A percentile compares a stretch with the other conserved stretches of the same genome.
Conservation (phyloP, 306 rosid genomes). For the Prinsepia uniflora region DNA sequence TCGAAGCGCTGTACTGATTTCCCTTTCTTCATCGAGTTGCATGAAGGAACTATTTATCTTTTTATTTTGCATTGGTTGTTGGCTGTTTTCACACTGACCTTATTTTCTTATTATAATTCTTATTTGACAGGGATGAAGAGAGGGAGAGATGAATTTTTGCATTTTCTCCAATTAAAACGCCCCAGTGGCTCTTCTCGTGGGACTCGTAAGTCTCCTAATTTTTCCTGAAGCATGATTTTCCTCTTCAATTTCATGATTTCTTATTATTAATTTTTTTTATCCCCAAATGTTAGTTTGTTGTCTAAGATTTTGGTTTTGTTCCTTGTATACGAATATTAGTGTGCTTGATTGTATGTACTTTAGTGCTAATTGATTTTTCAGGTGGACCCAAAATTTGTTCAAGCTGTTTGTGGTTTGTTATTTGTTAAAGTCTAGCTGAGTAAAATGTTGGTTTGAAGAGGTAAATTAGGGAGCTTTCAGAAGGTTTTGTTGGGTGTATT, state of each 20-base stretch:
- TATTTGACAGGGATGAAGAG: constrained; percentile 55
- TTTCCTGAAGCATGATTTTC: constrained; percentile 5
- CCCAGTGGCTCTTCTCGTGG: constrained; percentile 54
- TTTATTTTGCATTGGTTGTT: neutral
- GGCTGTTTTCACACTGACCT: neutral
- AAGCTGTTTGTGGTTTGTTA: constrained; percentile 24
- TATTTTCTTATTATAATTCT: neutral
- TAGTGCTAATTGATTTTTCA: constrained; percentile 8
- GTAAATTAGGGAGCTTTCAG: constrained; percentile 14
- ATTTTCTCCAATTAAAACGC: constrained; percentile 57
- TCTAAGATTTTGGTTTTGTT: constrained; percentile 1
- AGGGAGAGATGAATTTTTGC: constrained; percentile 53
- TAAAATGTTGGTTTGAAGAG: constrained; percentile 4
- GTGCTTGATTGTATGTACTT: neutral
- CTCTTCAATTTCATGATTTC: constrained; percentile 24
- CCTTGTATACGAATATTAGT: constrained; percentile 11
- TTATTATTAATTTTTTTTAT: neutral
- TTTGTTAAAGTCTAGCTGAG: constrained; percentile 28
- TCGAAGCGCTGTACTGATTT: constrained; percentile 9
- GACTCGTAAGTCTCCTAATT: constrained; percentile 50
- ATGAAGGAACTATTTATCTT: neutral
- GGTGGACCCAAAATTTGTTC: constrained; percentile 7
- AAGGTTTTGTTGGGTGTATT: neutral
- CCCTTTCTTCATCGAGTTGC: neutral
- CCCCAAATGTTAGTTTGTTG: constrained; percentile 2